Evolutionary conservation across 169 alveolate genomes (phyloP).

Genomic region (Eimeria acervulina): DNA sequence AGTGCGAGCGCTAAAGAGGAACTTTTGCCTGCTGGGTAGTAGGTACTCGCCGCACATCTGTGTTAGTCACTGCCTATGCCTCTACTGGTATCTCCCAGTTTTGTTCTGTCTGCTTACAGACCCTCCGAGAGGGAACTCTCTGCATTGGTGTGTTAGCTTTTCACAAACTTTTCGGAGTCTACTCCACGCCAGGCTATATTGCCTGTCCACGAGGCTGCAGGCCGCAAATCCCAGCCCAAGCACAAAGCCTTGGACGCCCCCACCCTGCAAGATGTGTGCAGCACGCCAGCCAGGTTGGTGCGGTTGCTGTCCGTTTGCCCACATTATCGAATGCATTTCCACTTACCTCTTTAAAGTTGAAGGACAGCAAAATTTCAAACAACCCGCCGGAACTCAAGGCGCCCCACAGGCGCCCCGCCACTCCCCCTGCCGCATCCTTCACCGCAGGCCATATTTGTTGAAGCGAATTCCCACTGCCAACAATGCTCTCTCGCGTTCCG

Average conservation of each 20-base stretch:
- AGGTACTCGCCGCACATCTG: too few species aligned
- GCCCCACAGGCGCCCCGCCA: conserved; percentile 31
- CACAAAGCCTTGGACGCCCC: neutral
- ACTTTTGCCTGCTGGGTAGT: too few species aligned
- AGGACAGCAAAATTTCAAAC: conserved; percentile 19
- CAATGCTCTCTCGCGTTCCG: conserved; percentile 34
- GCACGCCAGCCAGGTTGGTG: neutral
- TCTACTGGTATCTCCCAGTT: too few species aligned
- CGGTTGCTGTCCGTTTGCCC: neutral
- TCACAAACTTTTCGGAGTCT: too few species aligned
- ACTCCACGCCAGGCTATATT: neutral
- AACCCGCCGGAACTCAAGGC: conserved; percentile 55
- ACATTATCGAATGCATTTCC: neutral
- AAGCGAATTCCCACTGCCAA: neutral
- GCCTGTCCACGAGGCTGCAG: neutral
- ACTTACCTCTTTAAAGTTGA: neutral
- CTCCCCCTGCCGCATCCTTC: conserved; percentile 43
- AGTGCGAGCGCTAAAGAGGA: too few species aligned
- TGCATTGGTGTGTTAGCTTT: too few species aligned
- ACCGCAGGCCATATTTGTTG: conserved; percentile 17
- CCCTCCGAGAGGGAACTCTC: too few species aligned
- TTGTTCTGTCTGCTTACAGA: too few species aligned
- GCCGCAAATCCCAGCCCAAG: neutral
- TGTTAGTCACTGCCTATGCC: too few species aligned
- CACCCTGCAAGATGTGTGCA: neutral